Evolutionary conservation across 352 stramenopile genomes (phyloP).

Genomic region (Vaucheria bursata): DNA sequence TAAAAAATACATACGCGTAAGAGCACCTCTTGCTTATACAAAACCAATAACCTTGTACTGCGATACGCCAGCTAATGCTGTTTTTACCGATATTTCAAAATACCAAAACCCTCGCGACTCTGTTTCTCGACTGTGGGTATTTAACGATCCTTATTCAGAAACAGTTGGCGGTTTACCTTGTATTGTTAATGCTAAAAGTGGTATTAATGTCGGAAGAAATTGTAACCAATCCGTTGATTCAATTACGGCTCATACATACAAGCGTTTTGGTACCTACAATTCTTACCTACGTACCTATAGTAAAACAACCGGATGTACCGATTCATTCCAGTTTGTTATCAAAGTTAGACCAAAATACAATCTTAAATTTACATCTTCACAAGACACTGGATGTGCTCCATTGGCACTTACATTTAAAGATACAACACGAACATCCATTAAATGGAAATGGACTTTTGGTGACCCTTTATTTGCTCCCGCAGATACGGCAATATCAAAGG

Average conservation of each 20-base stretch:
- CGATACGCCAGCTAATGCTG: conserved; percentile 4
- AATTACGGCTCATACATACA: conserved; percentile 8
- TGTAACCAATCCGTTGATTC: conserved; percentile 7
- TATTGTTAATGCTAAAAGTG: conserved; percentile 9
- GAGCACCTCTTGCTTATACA: conserved; percentile 6
- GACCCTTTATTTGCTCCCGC: conserved; percentile 4
- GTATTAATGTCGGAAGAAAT: conserved; percentile 8
- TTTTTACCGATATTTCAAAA: conserved; percentile 9
- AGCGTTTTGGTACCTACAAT: conserved; percentile 7
- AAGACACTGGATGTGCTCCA: conserved; percentile 5
- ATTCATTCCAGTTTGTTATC: conserved; percentile 8
- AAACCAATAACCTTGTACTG: conserved; percentile 8
- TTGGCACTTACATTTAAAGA: conserved; percentile 8
- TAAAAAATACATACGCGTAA: conserved; percentile 9
- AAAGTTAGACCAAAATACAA: conserved; percentile 9
- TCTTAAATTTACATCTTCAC: conserved; percentile 9
- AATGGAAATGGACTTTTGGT: conserved; percentile 8
- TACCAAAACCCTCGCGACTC: conserved; percentile 4
- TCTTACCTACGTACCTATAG: conserved; percentile 7
- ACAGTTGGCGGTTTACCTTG: conserved; percentile 5
- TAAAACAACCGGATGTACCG: conserved; percentile 6
- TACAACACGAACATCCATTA: conserved; percentile 8
- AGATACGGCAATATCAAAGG: conserved; percentile 7
- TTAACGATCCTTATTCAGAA: conserved; percentile 8
- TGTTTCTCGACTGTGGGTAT: conserved; percentile 6